phyloP scores from a whole-genome alignment of 2,329 filamentous ascomycete species.

The Colletotrichum sublineola region DNA sequence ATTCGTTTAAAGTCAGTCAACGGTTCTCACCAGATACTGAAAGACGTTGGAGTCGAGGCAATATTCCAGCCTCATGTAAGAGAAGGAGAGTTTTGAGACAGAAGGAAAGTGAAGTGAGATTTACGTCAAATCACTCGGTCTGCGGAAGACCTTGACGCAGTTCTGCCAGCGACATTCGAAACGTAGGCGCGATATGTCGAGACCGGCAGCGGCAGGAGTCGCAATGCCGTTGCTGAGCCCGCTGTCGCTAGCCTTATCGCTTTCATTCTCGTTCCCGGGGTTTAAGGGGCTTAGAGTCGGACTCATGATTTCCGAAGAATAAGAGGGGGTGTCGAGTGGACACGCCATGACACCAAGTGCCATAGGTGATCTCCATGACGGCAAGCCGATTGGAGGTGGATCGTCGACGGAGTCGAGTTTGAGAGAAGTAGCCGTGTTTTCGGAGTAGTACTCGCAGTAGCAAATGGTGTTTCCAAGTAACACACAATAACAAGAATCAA shows the following conservation, averaged over 20 bases:
- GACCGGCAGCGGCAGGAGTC: slow-evolving; percentile 19
- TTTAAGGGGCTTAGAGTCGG: slow-evolving; percentile 41
- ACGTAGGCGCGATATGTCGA: slow-evolving; percentile 34
- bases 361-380: slow-evolving; percentile 43
- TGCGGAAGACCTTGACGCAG: slow-evolving; percentile 39
- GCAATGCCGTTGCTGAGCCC: slow-evolving; percentile 24
- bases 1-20: slow-evolving; percentile 12
- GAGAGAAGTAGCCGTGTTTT: slow-evolving; percentile 15
- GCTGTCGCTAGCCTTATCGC: slow-evolving; percentile 38
- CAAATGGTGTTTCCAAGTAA: slow-evolving; percentile 40
- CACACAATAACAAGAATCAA: slow-evolving; percentile 43
- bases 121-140: slow-evolving; percentile 43
- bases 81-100: not conserved
- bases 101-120: slow-evolving; percentile 16
- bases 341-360: slow-evolving; percentile 44
- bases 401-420: slow-evolving; percentile 41
- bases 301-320: slow-evolving; percentile 41
- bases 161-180: slow-evolving; percentile 41
- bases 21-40: not conserved
- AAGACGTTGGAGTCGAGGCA: not conserved
- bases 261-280: slow-evolving; percentile 37
- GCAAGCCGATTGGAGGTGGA: slow-evolving; percentile 21
- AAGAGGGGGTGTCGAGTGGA: slow-evolving; percentile 43
- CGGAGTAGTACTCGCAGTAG: slow-evolving; percentile 41
- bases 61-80: not conserved